Percentiles rank a stretch among this genome's conserved stretches.
Evolutionary conservation across 208 protist genomes (phyloP).

Genomic region (Trichomonas gallinae): DNA sequence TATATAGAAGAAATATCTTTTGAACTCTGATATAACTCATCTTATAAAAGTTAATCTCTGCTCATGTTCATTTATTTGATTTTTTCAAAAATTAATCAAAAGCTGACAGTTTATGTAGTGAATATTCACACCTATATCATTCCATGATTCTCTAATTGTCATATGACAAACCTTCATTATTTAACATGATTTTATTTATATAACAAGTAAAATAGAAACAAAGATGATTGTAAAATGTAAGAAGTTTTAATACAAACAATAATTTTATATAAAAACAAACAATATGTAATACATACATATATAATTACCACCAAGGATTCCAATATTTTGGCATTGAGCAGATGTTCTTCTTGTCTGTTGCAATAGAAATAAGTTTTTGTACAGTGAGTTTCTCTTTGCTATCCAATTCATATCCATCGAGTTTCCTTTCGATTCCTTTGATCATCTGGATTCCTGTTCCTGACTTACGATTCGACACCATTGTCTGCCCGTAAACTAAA

Average conservation of each 20-base stretch:
- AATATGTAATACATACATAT: background rate
- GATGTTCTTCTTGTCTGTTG: constrained; percentile 16
- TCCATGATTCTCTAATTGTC: too few species aligned
- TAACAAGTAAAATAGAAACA: too few species aligned
- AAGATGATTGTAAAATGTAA: too few species aligned
- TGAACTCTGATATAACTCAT: too few species aligned
- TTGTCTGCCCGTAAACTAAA: background rate
- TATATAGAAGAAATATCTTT: too few species aligned
- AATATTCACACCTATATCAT: too few species aligned
- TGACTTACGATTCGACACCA: background rate
- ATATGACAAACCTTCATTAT: too few species aligned
- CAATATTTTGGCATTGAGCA: background rate
- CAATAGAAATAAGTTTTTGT: background rate
- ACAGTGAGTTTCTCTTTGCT: background rate
- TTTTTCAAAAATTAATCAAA: too few species aligned
- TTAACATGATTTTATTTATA: too few species aligned
- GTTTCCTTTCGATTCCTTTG: background rate
- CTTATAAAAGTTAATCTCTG: too few species aligned
- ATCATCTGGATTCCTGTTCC: background rate
- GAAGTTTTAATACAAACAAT: background rate
- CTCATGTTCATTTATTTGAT: too few species aligned
- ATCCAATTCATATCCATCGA: background rate
- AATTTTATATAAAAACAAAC: background rate
- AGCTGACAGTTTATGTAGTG: too few species aligned
- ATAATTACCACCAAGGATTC: constrained; percentile 18